Evolutionary conservation across 805 yeast genomes (phyloP).

Genomic region (Candida suzukii): DNA sequence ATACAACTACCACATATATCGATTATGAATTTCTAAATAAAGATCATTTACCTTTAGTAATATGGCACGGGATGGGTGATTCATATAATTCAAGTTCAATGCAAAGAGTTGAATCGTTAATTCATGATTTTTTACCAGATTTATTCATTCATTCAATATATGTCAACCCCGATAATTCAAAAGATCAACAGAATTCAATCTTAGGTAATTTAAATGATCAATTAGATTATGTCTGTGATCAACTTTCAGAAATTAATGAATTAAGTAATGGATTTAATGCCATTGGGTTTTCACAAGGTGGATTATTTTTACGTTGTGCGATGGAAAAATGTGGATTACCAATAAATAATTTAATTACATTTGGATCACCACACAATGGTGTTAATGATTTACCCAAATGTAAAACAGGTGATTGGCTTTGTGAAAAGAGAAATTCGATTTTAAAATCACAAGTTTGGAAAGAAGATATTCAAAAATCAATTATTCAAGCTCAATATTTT

Average conservation of each 20-base stretch:
- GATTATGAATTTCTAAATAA: too few species aligned
- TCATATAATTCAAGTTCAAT: constrained; percentile 57
- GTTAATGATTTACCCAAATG: constrained; percentile 63
- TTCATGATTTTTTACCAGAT: constrained; percentile 41
- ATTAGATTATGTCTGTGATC: constrained; percentile 47
- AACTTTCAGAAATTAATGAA: constrained; percentile 37
- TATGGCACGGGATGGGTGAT: constrained; percentile 88
- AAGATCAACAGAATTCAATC: constrained; percentile 49
- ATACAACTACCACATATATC: too few species aligned
- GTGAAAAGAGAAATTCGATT: constrained; percentile 45
- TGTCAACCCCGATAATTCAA: constrained; percentile 38
- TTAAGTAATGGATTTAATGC: constrained; percentile 57
- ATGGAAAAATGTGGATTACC: constrained; percentile 49
- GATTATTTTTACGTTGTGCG: constrained; percentile 65
- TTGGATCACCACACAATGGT: constrained; percentile 81
- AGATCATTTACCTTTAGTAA: constrained; percentile 34
- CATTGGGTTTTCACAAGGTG: constrained; percentile 81
- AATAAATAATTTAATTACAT: constrained; percentile 53
- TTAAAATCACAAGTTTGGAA: constrained; percentile 58
- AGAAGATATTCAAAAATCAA: constrained; percentile 43
- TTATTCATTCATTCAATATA: constrained; percentile 46
- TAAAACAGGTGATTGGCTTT: constrained; percentile 46
- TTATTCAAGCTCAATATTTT: constrained; percentile 73
- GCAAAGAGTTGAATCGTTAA: constrained; percentile 33
- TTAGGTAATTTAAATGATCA: constrained; percentile 55